Evolutionary conservation across 2,329 filamentous ascomycete species (phyloP).

Genomic region (Rosellinia necatrix): DNA sequence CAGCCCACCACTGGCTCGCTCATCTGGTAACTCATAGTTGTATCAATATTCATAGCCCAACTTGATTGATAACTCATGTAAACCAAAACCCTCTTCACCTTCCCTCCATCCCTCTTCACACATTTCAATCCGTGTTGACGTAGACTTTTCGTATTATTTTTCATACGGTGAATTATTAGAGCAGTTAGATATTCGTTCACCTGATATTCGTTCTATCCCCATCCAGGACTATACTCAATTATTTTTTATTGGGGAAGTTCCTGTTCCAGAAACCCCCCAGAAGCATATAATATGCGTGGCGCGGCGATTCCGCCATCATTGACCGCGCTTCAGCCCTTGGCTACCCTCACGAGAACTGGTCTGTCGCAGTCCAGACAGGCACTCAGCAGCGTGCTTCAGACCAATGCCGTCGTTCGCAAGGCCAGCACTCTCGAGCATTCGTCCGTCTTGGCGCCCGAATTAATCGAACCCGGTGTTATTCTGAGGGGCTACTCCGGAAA

Average conservation of each 20-base stretch:
- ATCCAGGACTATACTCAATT: conserved; percentile 1
- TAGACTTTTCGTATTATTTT: conserved; percentile 1
- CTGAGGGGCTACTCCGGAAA: conserved; percentile 40
- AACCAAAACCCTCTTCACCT: conserved; percentile 2
- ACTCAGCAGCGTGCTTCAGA: conserved; percentile 20
- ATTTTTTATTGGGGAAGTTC: conserved; percentile 8
- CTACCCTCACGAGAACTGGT: conserved; percentile 31
- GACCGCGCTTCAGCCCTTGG: conserved; percentile 37
- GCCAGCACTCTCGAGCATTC: conserved; percentile 36
- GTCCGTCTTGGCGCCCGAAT: conserved; percentile 22
- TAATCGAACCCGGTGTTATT: conserved; percentile 38
- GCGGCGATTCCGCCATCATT: conserved; percentile 35
- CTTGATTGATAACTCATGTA: conserved; percentile 6
- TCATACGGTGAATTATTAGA: not conserved
- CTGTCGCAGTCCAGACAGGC: conserved; percentile 34
- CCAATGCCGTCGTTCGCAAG: conserved; percentile 30
- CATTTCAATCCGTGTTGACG: conserved; percentile 15
- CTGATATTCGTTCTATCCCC: conserved; percentile 5
- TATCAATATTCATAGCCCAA: conserved; percentile 16
- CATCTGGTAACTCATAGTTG: too few species aligned
- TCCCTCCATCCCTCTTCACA: conserved; percentile 4
- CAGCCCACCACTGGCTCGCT: not conserved
- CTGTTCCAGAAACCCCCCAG: not conserved
- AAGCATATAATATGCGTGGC: conserved; percentile 35
- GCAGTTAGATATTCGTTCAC: not conserved